Conservation (phyloP, 2,329 filamentous ascomycete genomes). For the Diplodia sapinea region DNA sequence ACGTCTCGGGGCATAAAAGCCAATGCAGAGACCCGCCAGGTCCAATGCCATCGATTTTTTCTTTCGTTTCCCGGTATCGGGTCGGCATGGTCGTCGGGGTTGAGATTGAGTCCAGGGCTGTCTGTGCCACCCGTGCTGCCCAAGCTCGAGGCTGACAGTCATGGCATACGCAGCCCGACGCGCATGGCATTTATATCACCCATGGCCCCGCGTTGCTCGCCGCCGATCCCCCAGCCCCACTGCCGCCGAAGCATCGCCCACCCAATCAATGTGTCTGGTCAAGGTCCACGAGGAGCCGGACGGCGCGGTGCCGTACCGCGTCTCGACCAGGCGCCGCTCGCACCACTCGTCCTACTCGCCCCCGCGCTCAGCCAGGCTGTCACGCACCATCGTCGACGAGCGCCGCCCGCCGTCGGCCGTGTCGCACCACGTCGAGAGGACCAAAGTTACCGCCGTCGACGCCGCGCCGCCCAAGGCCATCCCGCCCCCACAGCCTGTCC, state of each 20-base stretch:
- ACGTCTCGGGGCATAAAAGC: background rate
- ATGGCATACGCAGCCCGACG: background rate
- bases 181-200: background rate
- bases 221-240: constrained; percentile 3
- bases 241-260: background rate
- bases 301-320: constrained; percentile 47
- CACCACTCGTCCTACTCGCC: constrained; percentile 37
- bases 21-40: background rate
- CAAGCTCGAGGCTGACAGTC: background rate
- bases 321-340: constrained; percentile 39
- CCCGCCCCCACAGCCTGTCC: constrained; percentile 50
- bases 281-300: constrained; percentile 53
- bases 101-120: too few species aligned
- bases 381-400: constrained; percentile 40
- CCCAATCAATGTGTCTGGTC: constrained; percentile 52
- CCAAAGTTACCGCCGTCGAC: constrained; percentile 32
- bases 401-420: constrained; percentile 31
- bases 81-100: too few species aligned
- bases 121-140: background rate
- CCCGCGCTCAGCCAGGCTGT: constrained; percentile 37
- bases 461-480: constrained; percentile 39
- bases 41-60: too few species aligned
- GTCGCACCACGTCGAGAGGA: constrained; percentile 36
- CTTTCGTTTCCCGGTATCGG: too few species aligned
- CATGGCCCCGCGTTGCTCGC: background rate